Evolutionary conservation across 2,329 filamentous ascomycete species (phyloP), one percentile per base, ranked within the genome.

Genomic region (Exserohilum turcica): DNA sequence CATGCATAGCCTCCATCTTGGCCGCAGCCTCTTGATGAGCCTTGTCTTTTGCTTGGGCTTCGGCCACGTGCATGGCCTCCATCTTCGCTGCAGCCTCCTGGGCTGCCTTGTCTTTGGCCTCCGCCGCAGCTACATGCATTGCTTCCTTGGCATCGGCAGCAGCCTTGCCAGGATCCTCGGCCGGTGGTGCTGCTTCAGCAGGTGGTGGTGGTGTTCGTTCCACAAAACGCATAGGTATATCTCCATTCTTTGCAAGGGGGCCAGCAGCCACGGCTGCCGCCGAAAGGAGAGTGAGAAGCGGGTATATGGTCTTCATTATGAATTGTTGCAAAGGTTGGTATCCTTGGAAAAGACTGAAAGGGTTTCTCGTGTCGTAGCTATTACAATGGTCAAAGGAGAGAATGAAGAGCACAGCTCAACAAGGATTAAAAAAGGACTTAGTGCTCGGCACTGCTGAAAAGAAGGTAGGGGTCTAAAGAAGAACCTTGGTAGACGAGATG

Each of bases 231-330:
- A 42, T 48, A 44, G 60, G 46, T 27, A 52, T 29, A 31, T 45
- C 44, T 15, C 36, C 43, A 28, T 49, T 37, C 29, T 38, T 24
- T 3, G 64, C 61, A 15, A 67, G 53, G 29, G 64, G 63, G 8
- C 60, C 62, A n/a, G 63, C 63, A 10, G 50, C 56, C 18, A 66
- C 60, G 18, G 60, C 28, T 4, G 59, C 58, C 18, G 57, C 58
- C 9, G 59, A 65, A 27, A 65, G 48, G 33, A 67, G 54, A 1
- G 63, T 59, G 35, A 67, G 52, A 29, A 66, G 56, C n/a, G 64
- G 54, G 44, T 66, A 64, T 19, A 61, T 52, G 38, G 59, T 59
- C 62, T 66, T 67, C 65, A 67, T 67, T 60, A 55, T 64, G 48
- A 42, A 36, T 24, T 10, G 36, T 29, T 5, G 38, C 21, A 24